Evolutionary conservation across 2,329 filamentous ascomycete species (phyloP), one percentile per base, ranked within the genome.

Genomic region (Cyphellophora europaea): DNA sequence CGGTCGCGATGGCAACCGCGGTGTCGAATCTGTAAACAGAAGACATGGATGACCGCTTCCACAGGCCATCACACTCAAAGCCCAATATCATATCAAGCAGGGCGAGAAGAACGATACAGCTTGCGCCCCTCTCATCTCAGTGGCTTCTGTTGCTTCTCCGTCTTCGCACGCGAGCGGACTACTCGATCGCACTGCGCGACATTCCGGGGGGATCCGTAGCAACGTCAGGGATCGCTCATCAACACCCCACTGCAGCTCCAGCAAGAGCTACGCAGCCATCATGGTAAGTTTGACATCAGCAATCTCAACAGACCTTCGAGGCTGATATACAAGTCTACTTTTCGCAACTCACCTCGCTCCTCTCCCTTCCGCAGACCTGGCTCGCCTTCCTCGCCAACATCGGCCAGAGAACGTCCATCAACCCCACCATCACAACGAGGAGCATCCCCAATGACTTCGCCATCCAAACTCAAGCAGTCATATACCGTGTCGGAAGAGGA

Each of bases 341-440:
- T 32, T 19, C 16, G 19, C 6, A 77, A 77, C 45, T 79, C 81
- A 30, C 72, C 75, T 48, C 75, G 82, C 54, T 69, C 72, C 15
- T 83, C 81, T 6, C 78, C 81, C 3, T 80, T 83, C 37, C 72
- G 78, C 49, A 70, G 79, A 44, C 73, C 73, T 6, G 82, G 78
- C 3, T 69, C 63, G 4, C 76, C 81, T 3, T 71, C 70, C 27
- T 66, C 69, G 32, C 78, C 79, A 17, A 75, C 79, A 2, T 67
- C 71, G 19, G 73, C 72, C 37, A 52, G 54, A 33, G 53, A 51
- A 39, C 60, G 58, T 29, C 49, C 58, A n/a, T 63, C 57, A 11
- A 67, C 65, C 5, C 66, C 66, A 3, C 68, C 70, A 11, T 59
- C 61, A 11, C 53, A 54, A 35, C 53, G 59, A 40, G 49, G 41